Evolutionary conservation across 2,329 filamentous ascomycete genomes (phyloP).

Genomic region (Teratosphaeriaceae sp.): DNA sequence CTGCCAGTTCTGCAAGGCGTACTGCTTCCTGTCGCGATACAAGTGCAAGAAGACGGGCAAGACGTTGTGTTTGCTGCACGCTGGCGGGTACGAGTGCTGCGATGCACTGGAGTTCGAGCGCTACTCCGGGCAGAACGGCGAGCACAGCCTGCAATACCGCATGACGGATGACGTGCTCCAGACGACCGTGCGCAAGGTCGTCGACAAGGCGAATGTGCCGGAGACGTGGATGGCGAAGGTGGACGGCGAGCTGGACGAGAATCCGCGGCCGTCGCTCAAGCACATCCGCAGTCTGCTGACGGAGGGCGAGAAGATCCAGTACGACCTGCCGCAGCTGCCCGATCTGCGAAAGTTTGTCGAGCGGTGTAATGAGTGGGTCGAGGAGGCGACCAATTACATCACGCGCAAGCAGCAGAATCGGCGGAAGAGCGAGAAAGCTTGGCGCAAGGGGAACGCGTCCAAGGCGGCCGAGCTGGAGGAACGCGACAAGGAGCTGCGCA

Average conservation of each 20-base stretch:
- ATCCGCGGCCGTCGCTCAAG: conserved; percentile 78
- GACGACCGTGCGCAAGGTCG: conserved; percentile 63
- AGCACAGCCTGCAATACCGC: conserved; percentile 72
- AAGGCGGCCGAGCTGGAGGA: conserved; percentile 76
- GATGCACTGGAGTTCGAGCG: conserved; percentile 59
- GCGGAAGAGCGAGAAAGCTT: conserved; percentile 86
- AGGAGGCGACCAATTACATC: conserved; percentile 93
- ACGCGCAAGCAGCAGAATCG: conserved; percentile 96
- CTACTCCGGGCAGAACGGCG: conserved; percentile 46
- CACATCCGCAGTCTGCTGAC: conserved; percentile 73
- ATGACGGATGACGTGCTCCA: conserved; percentile 66
- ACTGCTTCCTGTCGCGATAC: conserved; percentile 85
- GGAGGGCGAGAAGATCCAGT: conserved; percentile 95
- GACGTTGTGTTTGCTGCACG: conserved; percentile 74
- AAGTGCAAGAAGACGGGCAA: conserved; percentile 77
- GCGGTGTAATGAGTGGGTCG: conserved; percentile 94
- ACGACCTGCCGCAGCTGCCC: conserved; percentile 74
- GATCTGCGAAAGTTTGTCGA: conserved; percentile 86
- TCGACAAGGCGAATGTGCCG: conserved; percentile 78
- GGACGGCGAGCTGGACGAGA: conserved; percentile 74
- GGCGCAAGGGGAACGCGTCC: conserved; percentile 65
- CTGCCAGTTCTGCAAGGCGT: conserved; percentile 86
- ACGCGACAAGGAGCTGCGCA: conserved; percentile 74
- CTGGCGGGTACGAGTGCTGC: conserved; percentile 75
- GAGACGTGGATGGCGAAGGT: conserved; percentile 90